Evolutionary conservation across 1,284 basidiomycete genomes (phyloP).

Genomic region (Sporisorium reilianum): DNA sequence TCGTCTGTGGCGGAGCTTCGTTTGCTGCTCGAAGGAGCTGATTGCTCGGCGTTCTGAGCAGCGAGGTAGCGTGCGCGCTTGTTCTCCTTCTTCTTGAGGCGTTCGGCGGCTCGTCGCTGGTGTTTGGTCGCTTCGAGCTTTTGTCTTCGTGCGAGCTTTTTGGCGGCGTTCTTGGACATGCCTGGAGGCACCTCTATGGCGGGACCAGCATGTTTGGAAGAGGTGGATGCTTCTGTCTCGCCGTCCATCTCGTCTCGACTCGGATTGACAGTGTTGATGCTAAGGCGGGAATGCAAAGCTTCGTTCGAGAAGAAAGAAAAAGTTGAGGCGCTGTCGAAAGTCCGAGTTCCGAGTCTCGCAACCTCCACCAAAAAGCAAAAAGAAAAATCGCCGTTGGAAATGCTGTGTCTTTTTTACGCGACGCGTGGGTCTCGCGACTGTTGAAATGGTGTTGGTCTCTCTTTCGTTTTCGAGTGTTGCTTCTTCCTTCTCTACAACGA

Average conservation of each 20-base stretch:
- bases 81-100: conserved; percentile 72
- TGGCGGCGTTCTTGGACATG: conserved; percentile 82
- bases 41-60: conserved; percentile 14
- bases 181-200: conserved; percentile 32
- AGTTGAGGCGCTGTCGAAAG: conserved; percentile 1
- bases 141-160: conserved; percentile 79
- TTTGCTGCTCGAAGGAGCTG: background rate
- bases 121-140: conserved; percentile 78
- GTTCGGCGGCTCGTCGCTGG: conserved; percentile 79
- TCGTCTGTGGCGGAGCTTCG: conserved; percentile 33
- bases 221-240: background rate
- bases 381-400: conserved; percentile 12
- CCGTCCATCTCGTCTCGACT: conserved; percentile 3
- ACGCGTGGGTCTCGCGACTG: conserved; percentile 33
- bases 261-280: background rate
- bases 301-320: conserved; percentile 13
- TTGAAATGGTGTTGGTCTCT: conserved; percentile 40
- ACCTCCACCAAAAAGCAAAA: conserved; percentile 23
- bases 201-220: conserved; percentile 24
- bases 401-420: conserved; percentile 30
- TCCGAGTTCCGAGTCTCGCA: conserved; percentile 19
- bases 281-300: background rate
- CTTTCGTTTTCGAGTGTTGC: too few relatives aligned
- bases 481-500: background rate
- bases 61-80: conserved; percentile 71